These are phyloP conservation scores for Chalciporus chontae DNA, from an alignment of 768 basidiomycete genomes.

Conservation along the genomic window DNA sequence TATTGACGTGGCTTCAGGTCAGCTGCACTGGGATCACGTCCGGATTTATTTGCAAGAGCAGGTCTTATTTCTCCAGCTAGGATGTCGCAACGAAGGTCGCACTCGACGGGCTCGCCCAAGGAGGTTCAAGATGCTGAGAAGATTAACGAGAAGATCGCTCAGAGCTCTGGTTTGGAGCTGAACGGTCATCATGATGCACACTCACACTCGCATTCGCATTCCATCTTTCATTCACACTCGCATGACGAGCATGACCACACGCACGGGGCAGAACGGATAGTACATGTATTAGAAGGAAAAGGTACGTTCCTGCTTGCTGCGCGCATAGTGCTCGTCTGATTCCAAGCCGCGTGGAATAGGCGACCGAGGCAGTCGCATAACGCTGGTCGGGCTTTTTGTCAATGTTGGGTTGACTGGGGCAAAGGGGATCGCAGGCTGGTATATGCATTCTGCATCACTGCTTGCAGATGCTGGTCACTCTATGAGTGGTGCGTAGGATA, in stretches of 20 bases:
- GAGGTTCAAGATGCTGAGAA: conserved; percentile 24
- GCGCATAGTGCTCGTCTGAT: background rate
- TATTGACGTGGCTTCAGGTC: conserved; percentile 16
- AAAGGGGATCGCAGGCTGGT: conserved; percentile 88
- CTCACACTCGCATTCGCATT: conserved; percentile 48
- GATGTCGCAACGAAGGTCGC: conserved; percentile 23
- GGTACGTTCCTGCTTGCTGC: conserved; percentile 39
- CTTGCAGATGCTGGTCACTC: conserved; percentile 95
- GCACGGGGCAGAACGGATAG: conserved; percentile 63
- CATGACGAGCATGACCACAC: conserved; percentile 56
- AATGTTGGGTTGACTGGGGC: conserved; percentile 79
- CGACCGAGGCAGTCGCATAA: conserved; percentile 80
- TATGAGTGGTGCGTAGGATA: conserved; percentile 62
- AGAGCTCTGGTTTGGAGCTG: conserved; percentile 20
- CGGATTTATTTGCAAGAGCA: background rate
- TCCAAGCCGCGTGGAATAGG: conserved; percentile 36
- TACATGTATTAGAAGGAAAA: conserved; percentile 62
- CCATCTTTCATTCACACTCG: conserved; percentile 65
- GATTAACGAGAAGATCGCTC: conserved; percentile 12
- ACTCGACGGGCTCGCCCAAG: conserved; percentile 18
- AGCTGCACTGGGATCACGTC: background rate
- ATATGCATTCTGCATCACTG: conserved; percentile 85
- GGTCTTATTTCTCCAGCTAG: background rate
- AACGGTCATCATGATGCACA: conserved; percentile 36
- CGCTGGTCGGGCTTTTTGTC: conserved; percentile 76